A percentile compares a stretch with the other conserved stretches of the same genome.
phyloP scores from a whole-genome alignment of 2,329 filamentous ascomycete species.

The Pseudogymnoascus sp. region DNA sequence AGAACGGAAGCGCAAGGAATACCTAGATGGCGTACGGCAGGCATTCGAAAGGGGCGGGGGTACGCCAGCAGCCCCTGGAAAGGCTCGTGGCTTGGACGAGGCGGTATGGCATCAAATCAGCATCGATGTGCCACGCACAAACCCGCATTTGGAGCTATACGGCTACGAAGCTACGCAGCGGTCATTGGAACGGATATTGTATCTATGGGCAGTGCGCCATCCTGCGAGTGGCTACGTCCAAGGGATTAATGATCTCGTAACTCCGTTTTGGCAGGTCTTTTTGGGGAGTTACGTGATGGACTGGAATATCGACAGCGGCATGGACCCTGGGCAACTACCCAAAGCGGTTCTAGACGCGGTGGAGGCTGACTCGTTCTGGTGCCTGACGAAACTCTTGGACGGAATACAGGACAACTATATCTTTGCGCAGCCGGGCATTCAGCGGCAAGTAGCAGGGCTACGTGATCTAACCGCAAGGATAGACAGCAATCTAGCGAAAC shows the following conservation, averaged over 20 bases:
- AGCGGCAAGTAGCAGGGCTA: constrained; percentile 81
- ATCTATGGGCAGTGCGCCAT: constrained; percentile 95
- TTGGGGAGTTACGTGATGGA: constrained; percentile 93
- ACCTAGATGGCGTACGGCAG: constrained; percentile 79
- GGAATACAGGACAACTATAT: constrained; percentile 99
- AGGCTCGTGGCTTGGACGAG: constrained; percentile 71
- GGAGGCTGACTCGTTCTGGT: constrained; percentile 98
- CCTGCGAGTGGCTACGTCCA: constrained; percentile 97
- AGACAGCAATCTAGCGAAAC: constrained; percentile 72
- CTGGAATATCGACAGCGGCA: constrained; percentile 80
- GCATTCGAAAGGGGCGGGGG: constrained; percentile 60
- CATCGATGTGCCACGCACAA: constrained; percentile 93
- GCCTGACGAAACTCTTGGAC: constrained; percentile 92
- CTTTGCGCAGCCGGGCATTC: constrained; percentile 92
- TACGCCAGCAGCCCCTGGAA: constrained; percentile 33
- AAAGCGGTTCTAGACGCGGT: constrained; percentile 88
- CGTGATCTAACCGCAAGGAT: constrained; percentile 87
- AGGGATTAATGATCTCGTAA: constrained; percentile 96
- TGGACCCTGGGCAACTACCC: constrained; percentile 93
- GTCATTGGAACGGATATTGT: constrained; percentile 87
- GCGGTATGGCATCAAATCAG: constrained; percentile 99
- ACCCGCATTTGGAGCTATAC: constrained; percentile 91
- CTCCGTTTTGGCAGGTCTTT: constrained; percentile 97
- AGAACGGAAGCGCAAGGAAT: constrained; percentile 92
- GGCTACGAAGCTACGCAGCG: constrained; percentile 92